Percentiles rank a stretch among this genome's conserved stretches.
Evolutionary conservation across 495 filamentous ascomycete genomes (phyloP).

Genomic region (Hypoxylon fuscum): DNA sequence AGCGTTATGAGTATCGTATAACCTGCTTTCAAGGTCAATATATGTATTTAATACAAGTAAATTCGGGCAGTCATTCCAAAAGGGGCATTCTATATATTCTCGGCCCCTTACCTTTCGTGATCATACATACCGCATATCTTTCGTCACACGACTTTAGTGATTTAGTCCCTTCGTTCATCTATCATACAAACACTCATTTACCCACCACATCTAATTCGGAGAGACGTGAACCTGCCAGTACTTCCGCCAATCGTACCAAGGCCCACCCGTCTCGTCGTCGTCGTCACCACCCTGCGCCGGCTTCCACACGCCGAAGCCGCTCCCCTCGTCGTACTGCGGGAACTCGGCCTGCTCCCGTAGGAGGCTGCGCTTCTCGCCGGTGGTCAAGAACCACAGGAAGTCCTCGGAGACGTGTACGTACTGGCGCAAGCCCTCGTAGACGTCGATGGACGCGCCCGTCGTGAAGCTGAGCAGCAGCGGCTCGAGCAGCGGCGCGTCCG

Average conservation of each 20-base stretch:
- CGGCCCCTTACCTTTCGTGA: too few species aligned
- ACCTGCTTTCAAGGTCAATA: neutral
- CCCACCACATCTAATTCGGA: conserved; percentile 25
- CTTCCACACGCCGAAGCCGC: conserved; percentile 49
- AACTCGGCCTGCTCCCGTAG: conserved; percentile 51
- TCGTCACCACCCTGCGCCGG: conserved; percentile 43
- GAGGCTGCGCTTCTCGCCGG: conserved; percentile 45
- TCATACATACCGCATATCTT: too few species aligned
- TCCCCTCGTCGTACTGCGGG: conserved; percentile 46
- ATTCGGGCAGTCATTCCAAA: neutral
- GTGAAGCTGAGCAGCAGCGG: conserved; percentile 58
- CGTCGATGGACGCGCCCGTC: conserved; percentile 56
- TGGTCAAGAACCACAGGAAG: conserved; percentile 52
- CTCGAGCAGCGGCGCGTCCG: conserved; percentile 63
- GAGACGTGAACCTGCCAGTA: conserved; percentile 56
- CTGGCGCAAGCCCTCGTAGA: conserved; percentile 51
- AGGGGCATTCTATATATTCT: neutral
- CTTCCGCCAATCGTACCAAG: conserved; percentile 50
- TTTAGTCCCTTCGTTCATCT: neutral
- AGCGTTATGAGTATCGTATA: conserved; percentile 46
- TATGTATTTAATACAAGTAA: too few species aligned
- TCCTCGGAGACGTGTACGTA: conserved; percentile 57
- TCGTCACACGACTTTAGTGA: neutral
- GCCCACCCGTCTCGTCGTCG: conserved; percentile 34
- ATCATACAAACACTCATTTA: neutral